These are phyloP conservation scores for Mycena rebaudengoi DNA, from an alignment of 768 basidiomycete genomes.

Conservation along the genomic window DNA sequence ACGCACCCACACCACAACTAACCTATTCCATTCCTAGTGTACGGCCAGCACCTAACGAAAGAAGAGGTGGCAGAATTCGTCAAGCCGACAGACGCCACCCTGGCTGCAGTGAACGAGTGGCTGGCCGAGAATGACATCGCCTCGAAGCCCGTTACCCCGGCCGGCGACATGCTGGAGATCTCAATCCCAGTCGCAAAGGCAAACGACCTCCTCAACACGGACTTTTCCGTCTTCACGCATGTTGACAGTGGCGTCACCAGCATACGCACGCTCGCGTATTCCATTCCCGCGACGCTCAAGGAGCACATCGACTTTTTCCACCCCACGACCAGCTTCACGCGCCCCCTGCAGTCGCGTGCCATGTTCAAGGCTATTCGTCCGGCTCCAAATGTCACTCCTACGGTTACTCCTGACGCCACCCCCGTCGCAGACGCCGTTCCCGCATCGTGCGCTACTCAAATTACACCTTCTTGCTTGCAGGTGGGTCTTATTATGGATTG, in stretches of 20 bases:
- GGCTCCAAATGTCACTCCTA: not conserved
- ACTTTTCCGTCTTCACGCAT: conserved; percentile 24
- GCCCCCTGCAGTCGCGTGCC: not conserved
- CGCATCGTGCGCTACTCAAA: conserved; percentile 21
- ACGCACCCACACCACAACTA: too few species aligned
- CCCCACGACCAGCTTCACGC: conserved; percentile 29
- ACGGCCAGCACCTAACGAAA: conserved; percentile 13
- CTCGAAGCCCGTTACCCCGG: conserved; percentile 22
- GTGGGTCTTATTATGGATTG: not conserved
- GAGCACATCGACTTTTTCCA: conserved; percentile 31
- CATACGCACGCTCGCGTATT: conserved; percentile 33
- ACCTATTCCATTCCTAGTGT: conserved; percentile 1
- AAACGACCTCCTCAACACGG: conserved; percentile 28
- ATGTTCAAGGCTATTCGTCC: not conserved
- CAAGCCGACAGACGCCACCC: conserved; percentile 43
- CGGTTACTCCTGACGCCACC: not conserved
- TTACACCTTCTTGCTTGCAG: conserved; percentile 33
- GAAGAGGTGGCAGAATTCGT: conserved; percentile 40
- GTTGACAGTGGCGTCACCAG: conserved; percentile 11
- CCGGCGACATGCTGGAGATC: conserved; percentile 31
- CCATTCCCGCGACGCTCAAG: conserved; percentile 27
- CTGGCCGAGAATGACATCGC: conserved; percentile 43
- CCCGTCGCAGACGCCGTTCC: conserved; percentile 22
- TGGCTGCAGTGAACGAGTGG: conserved; percentile 44
- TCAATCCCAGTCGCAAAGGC: conserved; percentile 30